These are phyloP conservation scores for Tympanopsis confertula DNA, from an alignment of 2,329 filamentous ascomycete genomes.

Conservation along the genomic window DNA sequence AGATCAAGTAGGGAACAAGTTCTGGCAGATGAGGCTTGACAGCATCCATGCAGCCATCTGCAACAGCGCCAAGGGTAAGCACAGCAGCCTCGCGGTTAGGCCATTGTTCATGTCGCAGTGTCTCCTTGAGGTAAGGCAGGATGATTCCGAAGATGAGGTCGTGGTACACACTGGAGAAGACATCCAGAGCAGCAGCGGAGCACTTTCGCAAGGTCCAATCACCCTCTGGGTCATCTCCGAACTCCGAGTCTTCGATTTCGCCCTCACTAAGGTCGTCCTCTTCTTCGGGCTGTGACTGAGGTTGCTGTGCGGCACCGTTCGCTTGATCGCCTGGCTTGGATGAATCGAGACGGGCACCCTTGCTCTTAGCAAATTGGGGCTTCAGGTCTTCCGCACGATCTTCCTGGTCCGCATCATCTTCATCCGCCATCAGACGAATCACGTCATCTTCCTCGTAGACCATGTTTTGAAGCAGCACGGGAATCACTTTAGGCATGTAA, in stretches of 20 bases:
- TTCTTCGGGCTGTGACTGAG: slow-evolving; percentile 39
- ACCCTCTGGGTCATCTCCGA: slow-evolving; percentile 76
- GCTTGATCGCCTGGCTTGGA: slow-evolving; percentile 24
- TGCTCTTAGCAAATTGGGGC: slow-evolving; percentile 73
- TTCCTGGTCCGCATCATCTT: slow-evolving; percentile 82
- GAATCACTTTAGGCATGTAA: slow-evolving; percentile 74
- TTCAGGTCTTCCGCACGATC: slow-evolving; percentile 86
- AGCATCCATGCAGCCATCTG: slow-evolving; percentile 83
- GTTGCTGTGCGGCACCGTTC: slow-evolving; percentile 36
- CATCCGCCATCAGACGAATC: slow-evolving; percentile 68
- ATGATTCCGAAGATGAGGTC: slow-evolving; percentile 82
- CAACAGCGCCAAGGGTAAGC: slow-evolving; percentile 83
- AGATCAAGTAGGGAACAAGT: slow-evolving; percentile 80
- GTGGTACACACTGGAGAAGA: slow-evolving; percentile 84
- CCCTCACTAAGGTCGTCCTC: slow-evolving; percentile 73
- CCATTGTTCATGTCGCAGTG: slow-evolving; percentile 82
- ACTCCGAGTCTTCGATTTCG: slow-evolving; percentile 66
- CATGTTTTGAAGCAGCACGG: slow-evolving; percentile 87
- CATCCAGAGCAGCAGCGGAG: slow-evolving; percentile 87
- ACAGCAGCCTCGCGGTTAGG: slow-evolving; percentile 87
- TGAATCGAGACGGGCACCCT: slow-evolving; percentile 44
- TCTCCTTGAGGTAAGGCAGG: slow-evolving; percentile 81
- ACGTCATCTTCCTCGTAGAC: slow-evolving; percentile 93
- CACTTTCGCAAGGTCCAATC: slow-evolving; percentile 94
- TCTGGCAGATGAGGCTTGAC: slow-evolving; percentile 85